A percentile compares a stretch with the other conserved stretches of the same genome.
Evolutionary conservation across 2,329 filamentous ascomycete genomes (phyloP).

Genomic region (Colletotrichum cordylinicola): DNA sequence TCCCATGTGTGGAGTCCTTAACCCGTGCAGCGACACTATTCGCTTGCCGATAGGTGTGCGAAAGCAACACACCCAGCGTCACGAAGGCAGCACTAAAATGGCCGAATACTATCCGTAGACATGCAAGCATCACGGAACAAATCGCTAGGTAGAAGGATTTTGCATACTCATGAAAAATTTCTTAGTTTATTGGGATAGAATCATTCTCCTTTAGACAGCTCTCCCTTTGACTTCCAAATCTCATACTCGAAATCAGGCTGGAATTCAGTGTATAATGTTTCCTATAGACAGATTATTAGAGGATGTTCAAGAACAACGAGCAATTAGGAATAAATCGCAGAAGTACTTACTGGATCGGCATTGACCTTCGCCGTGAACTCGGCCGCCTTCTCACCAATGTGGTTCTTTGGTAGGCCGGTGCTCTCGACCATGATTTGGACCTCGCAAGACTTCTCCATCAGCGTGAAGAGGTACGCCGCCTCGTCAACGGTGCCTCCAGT

Average conservation of each 20-base stretch:
- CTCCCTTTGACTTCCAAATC: not conserved
- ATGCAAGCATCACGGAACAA: not conserved
- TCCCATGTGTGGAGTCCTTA: not conserved
- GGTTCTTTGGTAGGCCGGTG: slow-evolving; percentile 28
- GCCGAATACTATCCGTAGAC: not conserved
- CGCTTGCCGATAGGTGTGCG: not conserved
- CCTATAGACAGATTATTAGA: not conserved
- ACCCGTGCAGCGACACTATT: no score
- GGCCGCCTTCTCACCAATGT: slow-evolving; percentile 43
- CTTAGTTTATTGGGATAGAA: accelerated
- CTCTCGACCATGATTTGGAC: slow-evolving; percentile 38
- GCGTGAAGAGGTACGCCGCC: slow-evolving; percentile 67
- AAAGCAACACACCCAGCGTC: not conserved
- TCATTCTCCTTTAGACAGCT: not conserved
- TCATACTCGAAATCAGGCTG: not conserved
- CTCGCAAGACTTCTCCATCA: slow-evolving; percentile 33
- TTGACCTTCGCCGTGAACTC: not conserved
- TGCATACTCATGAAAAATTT: not conserved
- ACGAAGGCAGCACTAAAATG: not conserved
- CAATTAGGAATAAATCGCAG: not conserved
- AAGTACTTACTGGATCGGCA: not conserved
- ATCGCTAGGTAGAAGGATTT: not conserved
- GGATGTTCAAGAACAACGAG: not conserved
- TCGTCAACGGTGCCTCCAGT: slow-evolving; percentile 71
- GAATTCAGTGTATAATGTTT: not conserved